These are phyloP conservation scores for Candida mattraensis DNA, from an alignment of 805 yeast genomes.

Conservation along the genomic window DNA sequence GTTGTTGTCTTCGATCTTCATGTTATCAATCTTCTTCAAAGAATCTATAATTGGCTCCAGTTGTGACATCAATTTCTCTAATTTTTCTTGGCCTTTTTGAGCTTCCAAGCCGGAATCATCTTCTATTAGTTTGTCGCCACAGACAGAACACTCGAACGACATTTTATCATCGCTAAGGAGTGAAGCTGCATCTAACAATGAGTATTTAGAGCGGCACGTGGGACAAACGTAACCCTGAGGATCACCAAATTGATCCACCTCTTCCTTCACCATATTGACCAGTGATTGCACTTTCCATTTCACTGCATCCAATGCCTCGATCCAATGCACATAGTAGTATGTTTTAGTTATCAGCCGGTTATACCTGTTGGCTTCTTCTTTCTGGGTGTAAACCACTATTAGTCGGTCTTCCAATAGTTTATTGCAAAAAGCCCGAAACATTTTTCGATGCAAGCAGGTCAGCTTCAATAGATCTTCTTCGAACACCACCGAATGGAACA, in stretches of 20 bases:
- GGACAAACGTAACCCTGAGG: conserved; percentile 96
- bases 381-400: conserved; percentile 66
- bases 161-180: conserved; percentile 75
- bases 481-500: conserved; percentile 84
- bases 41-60: conserved; percentile 84
- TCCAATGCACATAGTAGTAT: conserved; percentile 75
- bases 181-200: conserved; percentile 86
- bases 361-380: conserved; percentile 63
- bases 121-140: conserved; percentile 75
- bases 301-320: conserved; percentile 92
- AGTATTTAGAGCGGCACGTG: conserved; percentile 74
- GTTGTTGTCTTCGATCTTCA: conserved; percentile 80
- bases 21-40: conserved; percentile 79
- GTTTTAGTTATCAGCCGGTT: conserved; percentile 78
- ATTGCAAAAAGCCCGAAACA: conserved; percentile 78
- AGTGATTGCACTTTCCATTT: conserved; percentile 95
- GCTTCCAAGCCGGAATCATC: conserved; percentile 88
- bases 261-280: conserved; percentile 75
- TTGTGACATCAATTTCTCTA: conserved; percentile 84
- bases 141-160: conserved; percentile 80
- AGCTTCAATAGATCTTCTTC: conserved; percentile 88
- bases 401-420: conserved; percentile 82
- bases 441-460: conserved; percentile 82
- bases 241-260: conserved; percentile 78
- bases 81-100: conserved; percentile 72